Conservation (phyloP, 345 rosid species). For the Eucalyptus polybractea region DNA sequence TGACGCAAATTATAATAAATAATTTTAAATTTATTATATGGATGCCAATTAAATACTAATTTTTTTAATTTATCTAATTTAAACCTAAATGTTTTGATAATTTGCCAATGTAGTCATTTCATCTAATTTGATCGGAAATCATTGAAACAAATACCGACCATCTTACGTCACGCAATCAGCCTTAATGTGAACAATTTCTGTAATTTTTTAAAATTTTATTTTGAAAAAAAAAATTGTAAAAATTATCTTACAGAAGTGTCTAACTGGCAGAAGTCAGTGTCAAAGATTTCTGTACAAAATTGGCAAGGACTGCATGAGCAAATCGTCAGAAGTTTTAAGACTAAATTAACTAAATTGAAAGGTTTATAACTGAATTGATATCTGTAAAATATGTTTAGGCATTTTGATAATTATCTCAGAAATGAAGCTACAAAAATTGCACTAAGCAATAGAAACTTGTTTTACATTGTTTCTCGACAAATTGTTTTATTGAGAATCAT, state of each 20-base stretch:
- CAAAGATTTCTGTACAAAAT: background rate
- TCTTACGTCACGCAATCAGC: rapidly evolving
- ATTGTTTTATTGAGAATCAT: background rate
- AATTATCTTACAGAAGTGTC: background rate
- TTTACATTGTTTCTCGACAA: background rate
- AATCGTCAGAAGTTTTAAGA: background rate
- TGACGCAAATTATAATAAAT: background rate
- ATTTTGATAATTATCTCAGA: background rate
- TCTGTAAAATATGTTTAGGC: background rate
- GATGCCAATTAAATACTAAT: background rate
- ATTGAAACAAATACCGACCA: rapidly evolving
- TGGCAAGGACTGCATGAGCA: background rate
- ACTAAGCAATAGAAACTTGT: background rate
- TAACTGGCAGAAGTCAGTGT: rapidly evolving
- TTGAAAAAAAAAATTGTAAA: background rate
- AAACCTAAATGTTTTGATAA: rapidly evolving
- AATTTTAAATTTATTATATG: background rate
- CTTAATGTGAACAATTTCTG: background rate
- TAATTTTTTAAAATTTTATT: background rate
- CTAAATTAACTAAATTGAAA: background rate
- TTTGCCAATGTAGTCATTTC: background rate
- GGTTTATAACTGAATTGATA: rapidly evolving
- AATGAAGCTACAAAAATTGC: background rate
- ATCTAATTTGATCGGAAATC: background rate
- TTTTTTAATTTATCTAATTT: background rate